Base-by-base conservation (phyloP, 108 stramenopile genomes). In the Cyclotella cryptica region DNA sequence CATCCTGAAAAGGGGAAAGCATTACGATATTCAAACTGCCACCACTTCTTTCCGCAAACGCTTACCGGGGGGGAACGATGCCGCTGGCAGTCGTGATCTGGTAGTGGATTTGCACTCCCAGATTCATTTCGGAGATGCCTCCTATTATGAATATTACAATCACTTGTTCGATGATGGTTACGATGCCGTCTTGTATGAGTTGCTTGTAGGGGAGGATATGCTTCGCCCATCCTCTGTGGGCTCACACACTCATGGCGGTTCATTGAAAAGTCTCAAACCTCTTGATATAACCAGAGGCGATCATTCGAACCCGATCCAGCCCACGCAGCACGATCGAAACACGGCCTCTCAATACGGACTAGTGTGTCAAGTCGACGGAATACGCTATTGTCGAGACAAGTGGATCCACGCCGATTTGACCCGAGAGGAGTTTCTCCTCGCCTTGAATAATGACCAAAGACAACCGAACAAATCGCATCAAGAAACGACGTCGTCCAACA, bases 371-470 rank as follows among this genome's bases (percentile, higher is more conserved):
- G 88, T 88, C 2, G 88, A 92, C 40, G 61, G 75, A 5, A 87
- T 94, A 3, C 66, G 84, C 22, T 94, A 92, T 64, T 74, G 83
- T 13, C 51, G 62, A 44, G 82, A 85, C 27, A 77, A 83, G 12
- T 93, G 92, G 92, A 58, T 88, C 35, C 90, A 91, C 75, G 90
- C 90, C 39, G 92, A 93, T 59, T 40, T 90, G 49, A 88, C 90
- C 12, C 62, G 92, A 43, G 88, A 93, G 77, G 89, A 93, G 44
- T 88, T 93, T 69, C 30, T 85, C 4, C 43, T 60, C 0, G 47
- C 29, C 51, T 41, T 65, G n/a, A 51, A 60, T 0, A 55, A 44
- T 15, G 58, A 53, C 11, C 39, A 46, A 45, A 26, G 18, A 30
- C 39, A 21, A 21, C 39, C 26, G 2, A 29, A 51, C 39, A 39